These are phyloP conservation scores for Moesziomyces globuligerus DNA, from an alignment of 1,284 basidiomycete genomes.

Conservation along the genomic window DNA sequence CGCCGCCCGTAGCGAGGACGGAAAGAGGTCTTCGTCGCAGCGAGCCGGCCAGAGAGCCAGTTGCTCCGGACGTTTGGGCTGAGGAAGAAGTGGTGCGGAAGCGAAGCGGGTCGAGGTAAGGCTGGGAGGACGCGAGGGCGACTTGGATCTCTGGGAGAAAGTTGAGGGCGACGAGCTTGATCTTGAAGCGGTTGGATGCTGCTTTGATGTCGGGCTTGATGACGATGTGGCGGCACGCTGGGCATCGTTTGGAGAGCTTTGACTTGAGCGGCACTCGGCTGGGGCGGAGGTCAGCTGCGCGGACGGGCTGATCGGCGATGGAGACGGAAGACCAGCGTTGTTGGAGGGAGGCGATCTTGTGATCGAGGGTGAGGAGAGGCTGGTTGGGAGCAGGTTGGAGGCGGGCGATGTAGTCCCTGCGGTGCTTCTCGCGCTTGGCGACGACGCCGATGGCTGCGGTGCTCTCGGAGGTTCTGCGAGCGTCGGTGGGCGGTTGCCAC, in stretches of 20 bases:
- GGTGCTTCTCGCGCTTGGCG: conserved; percentile 73
- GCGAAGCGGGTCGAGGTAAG: conserved; percentile 22
- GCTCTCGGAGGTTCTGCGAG: conserved; percentile 10
- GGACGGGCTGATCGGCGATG: conserved; percentile 70
- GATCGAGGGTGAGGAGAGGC: conserved; percentile 30
- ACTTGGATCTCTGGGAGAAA: conserved; percentile 87
- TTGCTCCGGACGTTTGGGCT: not conserved
- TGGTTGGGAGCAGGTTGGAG: conserved; percentile 11
- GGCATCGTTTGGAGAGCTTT: conserved; percentile 94
- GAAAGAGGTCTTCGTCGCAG: conserved; percentile 28
- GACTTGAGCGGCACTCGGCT: conserved; percentile 88
- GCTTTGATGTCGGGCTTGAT: conserved; percentile 98
- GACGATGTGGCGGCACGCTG: conserved; percentile 90
- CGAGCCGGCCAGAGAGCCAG: conserved; percentile 6
- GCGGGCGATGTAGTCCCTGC: conserved; percentile 72
- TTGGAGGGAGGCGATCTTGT: conserved; percentile 76
- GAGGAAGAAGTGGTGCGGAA: conserved; percentile 2
- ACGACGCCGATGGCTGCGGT: conserved; percentile 24
- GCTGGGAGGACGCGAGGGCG: conserved; percentile 34
- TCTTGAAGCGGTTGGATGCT: conserved; percentile 91
- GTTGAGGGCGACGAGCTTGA: conserved; percentile 92
- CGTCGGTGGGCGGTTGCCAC: conserved; percentile 22
- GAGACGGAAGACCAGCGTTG: conserved; percentile 78
- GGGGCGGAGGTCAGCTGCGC: conserved; percentile 77
- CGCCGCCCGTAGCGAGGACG: conserved; percentile 2